phyloP scores from a whole-genome alignment of 1,284 basidiomycete species.

The Apiotrichum sp. region DNA sequence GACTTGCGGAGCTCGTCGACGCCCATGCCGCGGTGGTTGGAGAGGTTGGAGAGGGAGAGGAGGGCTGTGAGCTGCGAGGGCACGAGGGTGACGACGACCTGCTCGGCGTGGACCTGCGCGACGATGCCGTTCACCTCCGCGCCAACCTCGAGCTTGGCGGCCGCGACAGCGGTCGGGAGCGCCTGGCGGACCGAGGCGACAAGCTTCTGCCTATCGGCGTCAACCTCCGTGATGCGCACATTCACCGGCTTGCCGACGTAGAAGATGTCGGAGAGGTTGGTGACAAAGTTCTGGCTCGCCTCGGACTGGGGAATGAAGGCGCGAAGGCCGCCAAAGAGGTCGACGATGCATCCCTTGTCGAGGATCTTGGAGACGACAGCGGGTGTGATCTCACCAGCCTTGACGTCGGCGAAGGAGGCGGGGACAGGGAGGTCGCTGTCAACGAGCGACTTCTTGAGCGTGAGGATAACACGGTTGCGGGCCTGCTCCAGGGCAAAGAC shows the following conservation, averaged over 20 bases:
- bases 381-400: slow-evolving; percentile 65
- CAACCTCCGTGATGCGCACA: slow-evolving; percentile 73
- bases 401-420: slow-evolving; percentile 60
- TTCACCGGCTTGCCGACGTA: slow-evolving; percentile 76
- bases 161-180: slow-evolving; percentile 54
- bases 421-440: slow-evolving; percentile 71
- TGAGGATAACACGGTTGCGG: slow-evolving; percentile 75
- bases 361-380: slow-evolving; percentile 76
- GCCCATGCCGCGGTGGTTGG: slow-evolving; percentile 66
- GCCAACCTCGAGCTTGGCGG: slow-evolving; percentile 69
- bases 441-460: slow-evolving; percentile 86
- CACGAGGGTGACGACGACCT: slow-evolving; percentile 65
- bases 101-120: slow-evolving; percentile 74
- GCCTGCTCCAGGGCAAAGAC: slow-evolving; percentile 80
- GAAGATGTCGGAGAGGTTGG: slow-evolving; percentile 64
- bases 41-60: slow-evolving; percentile 77
- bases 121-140: slow-evolving; percentile 65
- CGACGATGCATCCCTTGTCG: slow-evolving; percentile 72
- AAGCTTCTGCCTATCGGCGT: slow-evolving; percentile 60
- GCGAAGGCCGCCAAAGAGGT: slow-evolving; percentile 85
- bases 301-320: slow-evolving; percentile 76
- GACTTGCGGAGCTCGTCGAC: slow-evolving; percentile 63
- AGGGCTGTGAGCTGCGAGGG: slow-evolving; percentile 71
- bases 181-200: slow-evolving; percentile 85
- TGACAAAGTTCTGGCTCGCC: slow-evolving; percentile 62